These are phyloP conservation scores for Russula foetens DNA, from an alignment of 768 basidiomycete genomes.

Conservation along the genomic window DNA sequence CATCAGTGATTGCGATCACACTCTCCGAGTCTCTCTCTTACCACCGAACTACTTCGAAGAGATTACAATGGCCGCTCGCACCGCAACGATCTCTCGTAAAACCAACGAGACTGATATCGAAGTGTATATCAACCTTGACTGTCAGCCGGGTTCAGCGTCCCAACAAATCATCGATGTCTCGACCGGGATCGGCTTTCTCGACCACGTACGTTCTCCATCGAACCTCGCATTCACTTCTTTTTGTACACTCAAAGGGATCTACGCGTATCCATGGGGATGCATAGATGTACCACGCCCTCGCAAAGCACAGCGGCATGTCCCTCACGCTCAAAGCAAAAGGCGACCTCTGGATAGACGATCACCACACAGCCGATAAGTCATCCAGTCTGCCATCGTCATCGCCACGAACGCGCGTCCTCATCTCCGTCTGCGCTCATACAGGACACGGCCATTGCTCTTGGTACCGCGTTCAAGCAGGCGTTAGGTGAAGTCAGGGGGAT, in stretches of 20 bases:
- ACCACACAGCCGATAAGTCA: conserved; percentile 94
- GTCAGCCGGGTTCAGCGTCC: conserved; percentile 49
- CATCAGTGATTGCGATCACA: too few species aligned
- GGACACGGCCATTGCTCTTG: conserved; percentile 82
- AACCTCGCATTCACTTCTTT: too few species aligned
- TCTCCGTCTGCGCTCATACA: conserved; percentile 39
- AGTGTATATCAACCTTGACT: conserved; percentile 78
- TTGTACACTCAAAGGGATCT: background rate
- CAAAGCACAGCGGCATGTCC: conserved; percentile 94
- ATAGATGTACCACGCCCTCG: conserved; percentile 96
- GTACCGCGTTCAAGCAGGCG: conserved; percentile 89
- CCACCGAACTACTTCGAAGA: too few species aligned
- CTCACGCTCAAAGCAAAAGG: conserved; percentile 87
- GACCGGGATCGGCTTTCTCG: conserved; percentile 97
- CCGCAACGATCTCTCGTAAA: conserved; percentile 67
- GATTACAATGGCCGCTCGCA: conserved; percentile 38
- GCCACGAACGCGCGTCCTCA: conserved; percentile 6
- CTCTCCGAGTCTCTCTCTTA: too few species aligned
- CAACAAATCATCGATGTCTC: conserved; percentile 74
- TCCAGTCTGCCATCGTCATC: background rate
- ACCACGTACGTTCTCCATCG: conserved; percentile 59
- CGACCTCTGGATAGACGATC: conserved; percentile 97
- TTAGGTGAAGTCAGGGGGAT: conserved; percentile 94
- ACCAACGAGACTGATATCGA: conserved; percentile 89
- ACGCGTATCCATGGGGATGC: background rate